Conservation (phyloP, 2,329 filamentous ascomycete species). For the Pestalotiopsis sp. region DNA sequence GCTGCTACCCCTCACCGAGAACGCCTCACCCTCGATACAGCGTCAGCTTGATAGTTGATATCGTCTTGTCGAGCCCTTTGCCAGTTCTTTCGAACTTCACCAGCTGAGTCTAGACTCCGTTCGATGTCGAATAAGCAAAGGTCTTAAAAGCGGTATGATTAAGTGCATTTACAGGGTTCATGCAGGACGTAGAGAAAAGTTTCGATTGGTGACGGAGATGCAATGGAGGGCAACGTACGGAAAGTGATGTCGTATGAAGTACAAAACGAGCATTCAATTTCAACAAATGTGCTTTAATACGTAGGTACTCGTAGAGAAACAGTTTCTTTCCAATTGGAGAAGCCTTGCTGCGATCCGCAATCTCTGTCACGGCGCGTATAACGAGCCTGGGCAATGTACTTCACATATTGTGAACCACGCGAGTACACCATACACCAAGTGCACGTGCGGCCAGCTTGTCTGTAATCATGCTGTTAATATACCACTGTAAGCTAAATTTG, state of each 20-base stretch:
- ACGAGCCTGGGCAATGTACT: no score
- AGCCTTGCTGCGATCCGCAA: no score
- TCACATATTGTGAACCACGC: background rate
- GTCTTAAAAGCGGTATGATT: background rate
- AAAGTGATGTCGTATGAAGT: background rate
- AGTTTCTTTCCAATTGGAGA: no score
- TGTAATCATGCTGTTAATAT: no score
- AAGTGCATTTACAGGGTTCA: background rate
- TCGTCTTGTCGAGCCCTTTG: background rate
- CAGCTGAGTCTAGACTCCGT: background rate
- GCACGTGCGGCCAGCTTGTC: background rate
- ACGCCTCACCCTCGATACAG: background rate
- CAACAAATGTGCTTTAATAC: no score
- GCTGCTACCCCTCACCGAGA: background rate
- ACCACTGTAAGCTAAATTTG: background rate
- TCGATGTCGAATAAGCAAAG: background rate
- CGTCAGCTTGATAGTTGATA: background rate
- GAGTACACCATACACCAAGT: background rate
- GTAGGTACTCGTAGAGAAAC: no score
- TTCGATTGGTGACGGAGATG: background rate
- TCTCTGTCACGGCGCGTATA: no score
- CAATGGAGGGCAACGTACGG: background rate
- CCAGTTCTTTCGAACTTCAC: background rate
- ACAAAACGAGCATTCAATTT: background rate
- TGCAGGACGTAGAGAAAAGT: background rate